Base-by-base conservation (phyloP, 306 rosid species). In the Rubus idaeus region DNA sequence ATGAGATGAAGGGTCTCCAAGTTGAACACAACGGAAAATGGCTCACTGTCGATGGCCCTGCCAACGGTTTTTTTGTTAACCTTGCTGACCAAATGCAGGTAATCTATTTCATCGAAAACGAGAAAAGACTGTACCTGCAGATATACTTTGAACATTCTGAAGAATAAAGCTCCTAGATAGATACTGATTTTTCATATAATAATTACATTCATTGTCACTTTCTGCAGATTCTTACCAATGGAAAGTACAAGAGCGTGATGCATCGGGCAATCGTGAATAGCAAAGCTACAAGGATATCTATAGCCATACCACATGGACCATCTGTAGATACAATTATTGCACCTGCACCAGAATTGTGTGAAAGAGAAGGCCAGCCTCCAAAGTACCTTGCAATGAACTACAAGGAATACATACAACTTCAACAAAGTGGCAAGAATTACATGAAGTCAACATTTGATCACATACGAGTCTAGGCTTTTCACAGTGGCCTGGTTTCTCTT, bases 261-360 rank as follows among this genome's bases (percentile, higher is more conserved):
- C 89, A 88, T 75, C 66, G 90, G 58, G 92, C 86, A 52, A 41
- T 47, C 14, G 84, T 83, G 68, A 82, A 84, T 79, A 80, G 74
- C 69, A 83, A 77, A 77, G 84, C 80, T n/a, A 86, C 87, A 5
- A 86, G 92, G 79, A 86, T 86, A 53, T 84, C 90, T 0, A 5
- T 88, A 66, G 87, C 83, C 57, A 39, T 73, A 10, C 82, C 75
- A 14, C 84, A 77, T 73, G 92, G 83, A 39, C 92, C 91, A 21
- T 69, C 86, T 5, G 37, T 86, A 69, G 89, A 88, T 35, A 82
- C 84, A 12, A 64, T 77, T 68, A 87, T 88, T 26, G 84, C 62
- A 62, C 90, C 92, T 76, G 82, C 82, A 46, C 56, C 80, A 5
- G 84, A 86, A 77, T 26, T 88, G 23, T 20, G 82, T 55, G 76